phyloP scores from a whole-genome alignment of 2,329 filamentous ascomycete species.

The Rhytidhysteron rufulum region DNA sequence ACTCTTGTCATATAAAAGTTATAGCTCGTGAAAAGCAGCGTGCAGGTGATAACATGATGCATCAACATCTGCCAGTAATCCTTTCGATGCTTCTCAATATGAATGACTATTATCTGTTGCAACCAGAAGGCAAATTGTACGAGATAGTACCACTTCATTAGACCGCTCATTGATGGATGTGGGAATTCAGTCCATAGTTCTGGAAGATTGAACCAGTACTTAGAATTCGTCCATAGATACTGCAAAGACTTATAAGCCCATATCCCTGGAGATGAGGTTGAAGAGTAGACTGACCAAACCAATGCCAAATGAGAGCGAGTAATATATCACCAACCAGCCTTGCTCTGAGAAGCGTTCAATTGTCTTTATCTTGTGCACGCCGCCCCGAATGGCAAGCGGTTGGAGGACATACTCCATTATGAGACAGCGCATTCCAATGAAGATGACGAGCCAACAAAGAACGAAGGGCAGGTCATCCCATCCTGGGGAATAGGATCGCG shows the following conservation, averaged over 20 bases:
- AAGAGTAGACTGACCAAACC: conserved; percentile 71
- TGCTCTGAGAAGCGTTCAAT: conserved; percentile 83
- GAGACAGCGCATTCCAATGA: conserved; percentile 76
- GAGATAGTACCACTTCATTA: conserved; percentile 79
- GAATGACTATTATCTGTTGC: conserved; percentile 82
- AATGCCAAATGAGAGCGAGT: conserved; percentile 69
- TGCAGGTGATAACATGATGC: conserved; percentile 82
- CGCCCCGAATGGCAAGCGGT: conserved; percentile 66
- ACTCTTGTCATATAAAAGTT: conserved; percentile 77
- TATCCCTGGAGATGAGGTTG: too few relatives aligned
- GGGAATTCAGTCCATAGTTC: conserved; percentile 81
- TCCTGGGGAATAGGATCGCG: too few relatives aligned
- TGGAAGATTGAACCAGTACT: conserved; percentile 68
- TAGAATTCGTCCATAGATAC: conserved; percentile 71
- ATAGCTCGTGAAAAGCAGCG: conserved; percentile 73
- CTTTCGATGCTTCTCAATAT: conserved; percentile 85
- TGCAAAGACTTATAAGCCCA: conserved; percentile 30
- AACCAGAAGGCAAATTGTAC: too few relatives aligned
- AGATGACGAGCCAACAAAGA: conserved; percentile 69
- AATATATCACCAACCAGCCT: conserved; percentile 80
- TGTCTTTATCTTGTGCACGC: conserved; percentile 69
- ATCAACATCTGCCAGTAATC: conserved; percentile 91
- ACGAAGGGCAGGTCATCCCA: conserved; percentile 73
- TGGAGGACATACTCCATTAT: conserved; percentile 79
- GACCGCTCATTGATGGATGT: conserved; percentile 63